Evolutionary conservation across 495 filamentous ascomycete species (phyloP), one percentile per base, ranked within the genome.

Genomic region (Poronia punctata): DNA sequence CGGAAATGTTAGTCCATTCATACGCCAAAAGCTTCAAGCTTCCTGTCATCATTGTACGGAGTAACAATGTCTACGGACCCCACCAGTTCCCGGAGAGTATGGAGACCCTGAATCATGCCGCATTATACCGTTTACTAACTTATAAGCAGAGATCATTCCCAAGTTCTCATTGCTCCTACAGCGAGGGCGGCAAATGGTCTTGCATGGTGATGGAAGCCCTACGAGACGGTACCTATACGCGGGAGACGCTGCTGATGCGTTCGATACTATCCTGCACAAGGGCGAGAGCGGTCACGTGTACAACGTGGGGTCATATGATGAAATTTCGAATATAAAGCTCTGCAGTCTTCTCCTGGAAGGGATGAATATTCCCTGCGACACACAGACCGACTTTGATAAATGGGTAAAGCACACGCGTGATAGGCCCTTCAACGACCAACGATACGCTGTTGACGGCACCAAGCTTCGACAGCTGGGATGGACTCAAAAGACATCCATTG

Each of bases 11-110:
- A 40, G 80, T 86, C n/a, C 71, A 78, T 48, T 79, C 80, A 7
- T 88, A 85, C 57, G 70, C 71, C 49, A 84, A 82, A 60, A 79
- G 72, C 55, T 86, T 83, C 62, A 77, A 78, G 39, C 65, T 86
- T 9, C 81, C 82, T 2, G 72, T 74, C 16, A 80, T 86, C 46
- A 79, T 86, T 45, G 76, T 83, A 27, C 70, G 83, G 14, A 76
- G 78, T 49, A 88, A 87, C 66, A 88, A 88, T 48, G 79, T 88
- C 18, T 87, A 85, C 47, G 84, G 84, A 0, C 84, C 84, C 11
- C 79, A 83, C 55, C 84, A 87, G 54, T 88, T 76, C 49, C 83
- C 83, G 1, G 83, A 88, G 60, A 86, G 83, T 85, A 65, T 54
- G 76, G 10, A 32, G 7, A 3, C 15, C 26, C 12, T 3, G 11